phyloP scores from a whole-genome alignment of 805 yeast species.

The Cyberlindnera galapagoensis region DNA sequence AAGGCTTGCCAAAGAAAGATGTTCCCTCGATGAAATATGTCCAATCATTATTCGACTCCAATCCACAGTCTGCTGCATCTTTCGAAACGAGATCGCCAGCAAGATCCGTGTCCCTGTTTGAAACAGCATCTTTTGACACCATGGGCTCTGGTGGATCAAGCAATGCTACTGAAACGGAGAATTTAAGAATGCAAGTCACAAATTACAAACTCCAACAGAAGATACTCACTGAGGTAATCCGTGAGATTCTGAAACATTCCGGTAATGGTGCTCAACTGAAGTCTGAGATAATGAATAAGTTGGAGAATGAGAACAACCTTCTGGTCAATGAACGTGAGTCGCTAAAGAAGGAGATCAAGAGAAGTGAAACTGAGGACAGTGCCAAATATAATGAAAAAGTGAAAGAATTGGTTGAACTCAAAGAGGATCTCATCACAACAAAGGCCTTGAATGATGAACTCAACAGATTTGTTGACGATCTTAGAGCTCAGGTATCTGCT shows the following conservation, averaged over 20 bases:
- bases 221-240: slow-evolving; percentile 26
- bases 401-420: slow-evolving; percentile 22
- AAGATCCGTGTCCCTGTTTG: slow-evolving; percentile 19
- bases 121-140: slow-evolving; percentile 7
- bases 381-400: slow-evolving; percentile 14
- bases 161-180: slow-evolving; percentile 26
- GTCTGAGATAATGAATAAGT: slow-evolving; percentile 16
- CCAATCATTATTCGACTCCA: slow-evolving; percentile 18
- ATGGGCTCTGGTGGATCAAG: slow-evolving; percentile 11
- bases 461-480: slow-evolving; percentile 17
- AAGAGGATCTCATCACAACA: slow-evolving; percentile 21
- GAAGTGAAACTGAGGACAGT: slow-evolving; percentile 4
- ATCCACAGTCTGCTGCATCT: slow-evolving; percentile 2
- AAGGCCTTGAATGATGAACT: slow-evolving; percentile 19
- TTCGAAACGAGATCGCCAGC: slow-evolving; percentile 7
- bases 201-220: slow-evolving; percentile 31
- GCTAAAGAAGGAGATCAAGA: slow-evolving; percentile 14
- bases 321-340: slow-evolving; percentile 13
- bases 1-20: slow-evolving; percentile 5
- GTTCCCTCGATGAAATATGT: slow-evolving; percentile 15
- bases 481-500: slow-evolving; percentile 14
- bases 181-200: slow-evolving; percentile 35
- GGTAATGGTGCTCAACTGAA: slow-evolving; percentile 18
- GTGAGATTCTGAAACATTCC: slow-evolving; percentile 15
- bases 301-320: slow-evolving; percentile 18